These are phyloP conservation scores for Penicillium paneum DNA, from an alignment of 2,329 filamentous ascomycete genomes.

Conservation along the genomic window DNA sequence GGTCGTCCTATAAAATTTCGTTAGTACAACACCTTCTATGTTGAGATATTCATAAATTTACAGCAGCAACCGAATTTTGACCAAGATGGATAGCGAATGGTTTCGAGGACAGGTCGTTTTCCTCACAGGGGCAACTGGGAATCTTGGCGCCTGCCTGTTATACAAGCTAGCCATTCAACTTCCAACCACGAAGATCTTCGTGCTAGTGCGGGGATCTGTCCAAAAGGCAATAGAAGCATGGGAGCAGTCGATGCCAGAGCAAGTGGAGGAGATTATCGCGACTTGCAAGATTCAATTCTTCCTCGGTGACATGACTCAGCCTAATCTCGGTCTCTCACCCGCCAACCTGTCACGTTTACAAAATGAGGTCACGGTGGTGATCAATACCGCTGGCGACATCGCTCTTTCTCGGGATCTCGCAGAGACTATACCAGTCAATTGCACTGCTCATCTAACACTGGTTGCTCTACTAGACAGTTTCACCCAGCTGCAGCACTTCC, in stretches of 20 bases:
- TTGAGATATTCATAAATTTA: too few species aligned
- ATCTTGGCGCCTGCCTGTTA: constrained; percentile 16
- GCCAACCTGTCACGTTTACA: constrained; percentile 6
- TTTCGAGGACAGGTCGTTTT: constrained; percentile 15
- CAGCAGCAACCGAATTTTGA: background rate
- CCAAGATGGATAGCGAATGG: constrained; percentile 2
- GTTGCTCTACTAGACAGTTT: constrained; percentile 5
- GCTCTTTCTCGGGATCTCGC: constrained; percentile 12
- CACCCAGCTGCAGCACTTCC: constrained; percentile 2
- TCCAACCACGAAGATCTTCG: constrained; percentile 15
- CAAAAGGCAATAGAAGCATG: constrained; percentile 10
- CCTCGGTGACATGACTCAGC: constrained; percentile 15
- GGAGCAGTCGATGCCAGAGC: constrained; percentile 18
- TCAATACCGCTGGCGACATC: constrained; percentile 19
- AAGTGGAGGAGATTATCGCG: constrained; percentile 19
- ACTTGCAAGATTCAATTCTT: constrained; percentile 19
- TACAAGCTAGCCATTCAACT: constrained; percentile 19
- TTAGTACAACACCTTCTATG: background rate
- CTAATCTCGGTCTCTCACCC: constrained; percentile 9
- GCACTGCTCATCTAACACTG: constrained; percentile 7
- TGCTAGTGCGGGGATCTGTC: constrained; percentile 11
- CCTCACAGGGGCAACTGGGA: constrained; percentile 19
- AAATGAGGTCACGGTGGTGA: constrained; percentile 14
- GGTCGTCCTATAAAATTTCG: too few species aligned
- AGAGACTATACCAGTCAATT: constrained; percentile 14